Evolutionary conservation across 768 basidiomycete species (phyloP).

Genomic region (Mycena vulgaris): DNA sequence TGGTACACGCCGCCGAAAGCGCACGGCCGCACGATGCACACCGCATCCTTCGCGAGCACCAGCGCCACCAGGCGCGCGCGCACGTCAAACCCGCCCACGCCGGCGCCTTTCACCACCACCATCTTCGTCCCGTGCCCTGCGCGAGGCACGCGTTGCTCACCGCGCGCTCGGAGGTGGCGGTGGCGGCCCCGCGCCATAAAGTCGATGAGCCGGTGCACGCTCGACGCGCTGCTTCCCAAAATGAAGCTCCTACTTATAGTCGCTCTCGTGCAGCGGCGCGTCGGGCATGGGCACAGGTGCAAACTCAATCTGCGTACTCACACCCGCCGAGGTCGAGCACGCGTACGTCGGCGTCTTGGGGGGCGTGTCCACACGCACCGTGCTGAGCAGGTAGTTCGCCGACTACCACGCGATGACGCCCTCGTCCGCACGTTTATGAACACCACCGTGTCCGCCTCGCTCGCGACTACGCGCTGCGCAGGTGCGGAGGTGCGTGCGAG

Average conservation of each 20-base stretch:
- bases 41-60: conserved; percentile 97
- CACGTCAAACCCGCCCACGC: conserved; percentile 90
- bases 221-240: conserved; percentile 85
- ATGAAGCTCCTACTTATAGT: conserved; percentile 90
- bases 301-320: too few species aligned
- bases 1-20: conserved; percentile 99
- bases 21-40: conserved; percentile 94
- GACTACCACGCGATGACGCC: conserved; percentile 98
- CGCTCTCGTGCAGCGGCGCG: conserved; percentile 79
- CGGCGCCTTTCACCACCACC: conserved; percentile 91
- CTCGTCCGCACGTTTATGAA: conserved; percentile 99
- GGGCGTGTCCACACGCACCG: conserved; percentile 76
- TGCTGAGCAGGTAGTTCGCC: conserved; percentile 90
- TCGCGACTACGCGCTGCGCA: too few species aligned
- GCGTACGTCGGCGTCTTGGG: too few species aligned
- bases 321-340: conserved; percentile 94
- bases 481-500: conserved; percentile 81
- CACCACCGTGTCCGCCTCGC: conserved; percentile 78
- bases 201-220: conserved; percentile 92
- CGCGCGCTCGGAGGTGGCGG: neutral
- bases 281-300: too few species aligned
- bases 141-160: conserved; percentile 88
- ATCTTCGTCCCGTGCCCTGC: conserved; percentile 64
- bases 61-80: conserved; percentile 89
- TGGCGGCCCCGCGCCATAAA: conserved; percentile 69